Evolutionary conservation across 768 basidiomycete species (phyloP), one percentile per base, ranked within the genome.

Genomic region (Tubosaeta brunneosetosa): DNA sequence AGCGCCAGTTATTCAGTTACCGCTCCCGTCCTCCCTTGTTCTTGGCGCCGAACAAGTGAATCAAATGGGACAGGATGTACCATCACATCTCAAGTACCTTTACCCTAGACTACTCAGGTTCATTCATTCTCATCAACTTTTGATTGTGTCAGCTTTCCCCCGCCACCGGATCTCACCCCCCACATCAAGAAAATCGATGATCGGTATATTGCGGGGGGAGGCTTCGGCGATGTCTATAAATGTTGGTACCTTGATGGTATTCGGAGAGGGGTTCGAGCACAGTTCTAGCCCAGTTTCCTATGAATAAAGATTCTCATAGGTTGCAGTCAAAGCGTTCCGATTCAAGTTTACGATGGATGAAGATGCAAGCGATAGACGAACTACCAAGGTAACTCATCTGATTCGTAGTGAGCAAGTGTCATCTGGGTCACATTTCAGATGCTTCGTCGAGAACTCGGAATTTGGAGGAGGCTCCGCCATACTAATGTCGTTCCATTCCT

Each of bases 381-480:
- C 22, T 22, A 22, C 22, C 14, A 53, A 53, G 51, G 55, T 61
- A 47, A 8, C 6, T 6, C 1, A 6, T 22, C 3, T 0, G 2
- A 22, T 22, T 22, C 22, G 22, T 22, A 22, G 22, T 22, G 22
- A 22, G 22, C 22, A 22, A 22, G 22, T 22, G 22, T 22, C 22
- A 22, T 22, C 22, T 4, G 0, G 27, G 25, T 3, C 4, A 0
- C 3, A 14, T 31, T 3, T 1, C 3, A 66, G 69, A 55, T 66
- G 49, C 47, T 67, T 22, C 59, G 52, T 49, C 58, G 67, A 32
- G 68, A 70, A 27, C 52, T 71, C 9, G 60, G 59, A 16, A 65
- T 69, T 27, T 71, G 68, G 69, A 60, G 47, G 49, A 47, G 55
- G 32, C 51, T 71, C 0, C n/a, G 58, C 1, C 66, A 70, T 42